Percentiles rank a stretch among this genome's conserved stretches.
Evolutionary conservation across 2,329 filamentous ascomycete genomes (phyloP).

Genomic region (Aureobasidium sp.): DNA sequence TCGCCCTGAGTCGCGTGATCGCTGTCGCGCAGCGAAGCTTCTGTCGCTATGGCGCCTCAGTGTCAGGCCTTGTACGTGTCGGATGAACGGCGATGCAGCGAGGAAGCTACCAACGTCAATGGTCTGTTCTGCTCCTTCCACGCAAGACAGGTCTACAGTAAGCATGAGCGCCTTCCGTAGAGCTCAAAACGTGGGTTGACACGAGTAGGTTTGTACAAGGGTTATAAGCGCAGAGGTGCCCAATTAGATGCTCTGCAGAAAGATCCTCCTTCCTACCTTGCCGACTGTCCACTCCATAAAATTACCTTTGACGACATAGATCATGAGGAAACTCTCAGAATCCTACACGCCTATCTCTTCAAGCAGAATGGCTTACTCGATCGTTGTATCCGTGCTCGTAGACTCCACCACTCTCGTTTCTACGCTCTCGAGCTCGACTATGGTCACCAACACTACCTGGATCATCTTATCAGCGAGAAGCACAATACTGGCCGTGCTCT

Average conservation of each 20-base stretch:
- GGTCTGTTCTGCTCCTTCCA: slow-evolving; percentile 36
- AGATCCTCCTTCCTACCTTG: slow-evolving; percentile 31
- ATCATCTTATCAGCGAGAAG: slow-evolving; percentile 30
- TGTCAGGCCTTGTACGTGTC: slow-evolving; percentile 27
- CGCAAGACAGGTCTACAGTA: slow-evolving; percentile 31
- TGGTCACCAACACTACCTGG: slow-evolving; percentile 35
- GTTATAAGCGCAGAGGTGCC: slow-evolving; percentile 41
- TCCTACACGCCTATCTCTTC: slow-evolving; percentile 36
- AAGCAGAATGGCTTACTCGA: slow-evolving; percentile 30
- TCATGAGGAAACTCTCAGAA: slow-evolving; percentile 29
- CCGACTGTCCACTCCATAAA: slow-evolving; percentile 29
- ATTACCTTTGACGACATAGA: slow-evolving; percentile 31
- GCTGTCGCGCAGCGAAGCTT: not conserved
- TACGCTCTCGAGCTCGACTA: slow-evolving; percentile 36
- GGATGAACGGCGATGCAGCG: slow-evolving; percentile 27
- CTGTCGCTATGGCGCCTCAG: slow-evolving; percentile 6
- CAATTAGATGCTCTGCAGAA: slow-evolving; percentile 32
- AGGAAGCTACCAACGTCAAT: slow-evolving; percentile 32
- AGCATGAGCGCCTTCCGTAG: not conserved
- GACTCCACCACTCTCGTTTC: slow-evolving; percentile 35
- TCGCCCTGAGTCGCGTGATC: too few relatives aligned
- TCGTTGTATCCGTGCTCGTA: slow-evolving; percentile 34
- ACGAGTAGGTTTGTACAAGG: slow-evolving; percentile 34
- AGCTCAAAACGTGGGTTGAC: not conserved
- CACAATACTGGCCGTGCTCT: slow-evolving; percentile 31